These are phyloP conservation scores for Yamadazyma blattariae DNA, from an alignment of 1,139 yeast species.

Conservation along the genomic window DNA sequence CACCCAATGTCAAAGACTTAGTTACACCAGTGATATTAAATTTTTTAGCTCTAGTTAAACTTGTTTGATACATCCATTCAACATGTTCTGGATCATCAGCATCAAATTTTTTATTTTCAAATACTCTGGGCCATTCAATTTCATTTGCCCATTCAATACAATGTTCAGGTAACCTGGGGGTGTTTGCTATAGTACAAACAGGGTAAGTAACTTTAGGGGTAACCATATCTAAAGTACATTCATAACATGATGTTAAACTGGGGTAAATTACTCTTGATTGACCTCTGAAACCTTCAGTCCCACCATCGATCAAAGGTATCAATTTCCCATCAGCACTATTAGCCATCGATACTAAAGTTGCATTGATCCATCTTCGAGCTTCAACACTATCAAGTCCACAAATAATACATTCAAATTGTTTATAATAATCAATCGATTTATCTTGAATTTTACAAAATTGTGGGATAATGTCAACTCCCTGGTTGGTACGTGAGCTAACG, in stretches of 20 bases:
- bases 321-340: slow-evolving; percentile 44
- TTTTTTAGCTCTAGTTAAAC: slow-evolving; percentile 56
- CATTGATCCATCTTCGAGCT: slow-evolving; percentile 91
- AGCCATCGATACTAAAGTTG: slow-evolving; percentile 64
- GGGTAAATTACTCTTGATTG: slow-evolving; percentile 89
- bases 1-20: slow-evolving; percentile 71
- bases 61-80: slow-evolving; percentile 57
- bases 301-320: slow-evolving; percentile 90
- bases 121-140: slow-evolving; percentile 64
- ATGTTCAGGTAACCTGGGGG: slow-evolving; percentile 92
- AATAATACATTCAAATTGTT: slow-evolving; percentile 67
- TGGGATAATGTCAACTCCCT: slow-evolving; percentile 43
- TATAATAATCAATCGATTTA: slow-evolving; percentile 60
- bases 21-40: slow-evolving; percentile 77
- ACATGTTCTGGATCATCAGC: slow-evolving; percentile 70
- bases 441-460: slow-evolving; percentile 74
- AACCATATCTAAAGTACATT: slow-evolving; percentile 80
- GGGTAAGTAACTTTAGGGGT: slow-evolving; percentile 76
- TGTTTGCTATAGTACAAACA: slow-evolving; percentile 90
- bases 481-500: slow-evolving; percentile 37
- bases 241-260: slow-evolving; percentile 83
- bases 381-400: slow-evolving; percentile 91
- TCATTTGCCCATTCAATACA: slow-evolving; percentile 91
- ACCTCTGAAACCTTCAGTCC: slow-evolving; percentile 93
- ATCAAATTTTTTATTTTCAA: slow-evolving; percentile 50